These are phyloP conservation scores for Populus hybrid DNA, from an alignment of 441 rosid species.

Conservation along the genomic window DNA sequence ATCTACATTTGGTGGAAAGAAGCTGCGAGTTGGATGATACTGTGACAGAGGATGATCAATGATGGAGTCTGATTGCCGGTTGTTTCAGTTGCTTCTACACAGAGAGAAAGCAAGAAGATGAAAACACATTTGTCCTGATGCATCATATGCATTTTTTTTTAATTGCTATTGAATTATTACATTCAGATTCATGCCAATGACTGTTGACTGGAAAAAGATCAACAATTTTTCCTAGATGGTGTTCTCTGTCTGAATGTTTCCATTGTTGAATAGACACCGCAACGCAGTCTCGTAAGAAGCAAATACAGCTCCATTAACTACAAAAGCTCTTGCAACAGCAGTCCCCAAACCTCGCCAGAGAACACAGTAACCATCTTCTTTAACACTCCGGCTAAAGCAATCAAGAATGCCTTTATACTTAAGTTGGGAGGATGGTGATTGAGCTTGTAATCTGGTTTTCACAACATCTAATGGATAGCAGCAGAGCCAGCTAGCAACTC, in stretches of 20 bases:
- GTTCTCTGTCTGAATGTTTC: slow-evolving; percentile 44
- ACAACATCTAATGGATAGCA: slow-evolving; percentile 88
- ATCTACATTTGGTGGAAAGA: neutral
- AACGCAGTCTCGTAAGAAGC: slow-evolving; percentile 82
- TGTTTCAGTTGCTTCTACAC: slow-evolving; percentile 3
- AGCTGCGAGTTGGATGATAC: slow-evolving; percentile 17
- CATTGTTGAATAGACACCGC: slow-evolving; percentile 63
- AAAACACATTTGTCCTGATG: too few relatives aligned
- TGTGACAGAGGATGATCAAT: neutral
- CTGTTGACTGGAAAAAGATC: neutral
- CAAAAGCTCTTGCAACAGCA: slow-evolving; percentile 90
- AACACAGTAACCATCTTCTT: slow-evolving; percentile 63
- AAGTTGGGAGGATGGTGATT: slow-evolving; percentile 33
- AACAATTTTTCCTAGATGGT: slow-evolving; percentile 29
- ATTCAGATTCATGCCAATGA: neutral
- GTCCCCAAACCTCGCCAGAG: slow-evolving; percentile 96
- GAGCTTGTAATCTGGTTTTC: slow-evolving; percentile 86
- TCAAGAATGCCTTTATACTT: slow-evolving; percentile 66
- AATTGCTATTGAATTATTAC: neutral
- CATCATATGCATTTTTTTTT: too few relatives aligned
- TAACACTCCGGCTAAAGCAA: slow-evolving; percentile 69
- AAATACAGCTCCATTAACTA: slow-evolving; percentile 89
- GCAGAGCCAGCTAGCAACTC: slow-evolving; percentile 90
- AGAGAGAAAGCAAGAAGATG: too few relatives aligned
- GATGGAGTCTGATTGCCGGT: neutral